Evolutionary conservation across 2,329 filamentous ascomycete species (phyloP).

Genomic region (Tolypocladium nubicola): DNA sequence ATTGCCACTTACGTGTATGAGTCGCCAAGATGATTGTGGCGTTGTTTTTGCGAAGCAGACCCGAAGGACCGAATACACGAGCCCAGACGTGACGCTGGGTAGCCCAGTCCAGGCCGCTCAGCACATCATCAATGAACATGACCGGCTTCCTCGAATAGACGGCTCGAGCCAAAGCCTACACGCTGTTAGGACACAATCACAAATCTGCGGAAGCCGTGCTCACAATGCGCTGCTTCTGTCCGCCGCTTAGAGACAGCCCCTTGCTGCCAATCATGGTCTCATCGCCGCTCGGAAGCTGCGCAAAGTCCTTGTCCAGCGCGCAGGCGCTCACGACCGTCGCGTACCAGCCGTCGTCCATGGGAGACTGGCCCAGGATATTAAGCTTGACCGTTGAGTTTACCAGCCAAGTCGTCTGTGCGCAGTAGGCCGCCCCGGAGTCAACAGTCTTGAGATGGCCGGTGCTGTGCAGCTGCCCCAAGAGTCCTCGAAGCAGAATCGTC

Average conservation of each 20-base stretch:
- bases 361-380: constrained; percentile 6
- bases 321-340: constrained; percentile 4
- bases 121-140: background rate
- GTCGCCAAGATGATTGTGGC: background rate
- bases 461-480: constrained; percentile 7
- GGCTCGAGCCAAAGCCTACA: background rate
- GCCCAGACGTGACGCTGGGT: background rate
- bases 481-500: constrained; percentile 3
- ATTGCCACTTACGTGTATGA: background rate
- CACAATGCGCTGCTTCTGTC: background rate
- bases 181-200: background rate
- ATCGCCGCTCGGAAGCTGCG: constrained; percentile 6
- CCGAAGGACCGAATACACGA: background rate
- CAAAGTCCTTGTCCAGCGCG: constrained; percentile 6
- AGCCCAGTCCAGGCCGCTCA: background rate
- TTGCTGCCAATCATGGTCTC: background rate
- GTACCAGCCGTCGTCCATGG: constrained; percentile 8
- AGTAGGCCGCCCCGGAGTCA: constrained; percentile 5
- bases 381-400: constrained; percentile 5
- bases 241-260: background rate
- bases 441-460: background rate
- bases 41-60: background rate
- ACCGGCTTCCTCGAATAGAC: background rate
- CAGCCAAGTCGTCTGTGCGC: constrained; percentile 9
- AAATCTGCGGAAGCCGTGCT: background rate